Conservation (phyloP, 2,329 filamentous ascomycete species). For the Scedosporium boydii region DNA sequence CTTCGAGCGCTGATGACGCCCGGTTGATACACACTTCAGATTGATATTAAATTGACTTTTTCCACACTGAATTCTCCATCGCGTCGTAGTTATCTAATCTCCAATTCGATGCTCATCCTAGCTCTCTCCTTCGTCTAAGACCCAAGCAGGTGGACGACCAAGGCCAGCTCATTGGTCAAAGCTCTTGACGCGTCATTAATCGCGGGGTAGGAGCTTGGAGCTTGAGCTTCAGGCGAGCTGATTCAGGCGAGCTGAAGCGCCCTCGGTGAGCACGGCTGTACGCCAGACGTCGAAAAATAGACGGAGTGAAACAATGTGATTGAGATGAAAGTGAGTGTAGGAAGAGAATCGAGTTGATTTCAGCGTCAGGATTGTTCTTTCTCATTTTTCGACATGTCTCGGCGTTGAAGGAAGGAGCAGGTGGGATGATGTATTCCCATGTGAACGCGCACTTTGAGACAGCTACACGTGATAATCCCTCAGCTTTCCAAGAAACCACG, state of each 20-base stretch:
- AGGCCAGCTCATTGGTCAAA: neutral
- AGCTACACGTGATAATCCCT: neutral
- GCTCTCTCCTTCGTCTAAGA: neutral
- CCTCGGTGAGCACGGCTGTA: neutral
- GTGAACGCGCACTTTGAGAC: neutral
- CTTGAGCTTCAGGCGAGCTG: neutral
- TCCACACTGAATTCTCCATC: too few relatives aligned
- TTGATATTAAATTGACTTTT: too few relatives aligned
- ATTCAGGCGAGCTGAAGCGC: neutral
- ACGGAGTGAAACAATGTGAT: too few relatives aligned
- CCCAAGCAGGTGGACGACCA: neutral
- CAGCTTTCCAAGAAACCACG: neutral
- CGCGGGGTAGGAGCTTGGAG: neutral
- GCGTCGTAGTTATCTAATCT: neutral
- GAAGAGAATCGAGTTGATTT: too few relatives aligned
- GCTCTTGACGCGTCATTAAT: neutral
- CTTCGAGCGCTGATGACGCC: too few relatives aligned
- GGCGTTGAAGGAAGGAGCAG: neutral
- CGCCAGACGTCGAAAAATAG: too few relatives aligned
- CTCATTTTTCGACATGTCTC: neutral
- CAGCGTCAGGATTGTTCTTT: neutral
- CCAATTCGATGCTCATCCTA: neutral
- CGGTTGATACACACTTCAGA: too few relatives aligned
- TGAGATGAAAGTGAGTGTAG: too few relatives aligned
- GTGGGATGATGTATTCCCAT: neutral